Conservation (phyloP, 805 yeast species). For the Nakazawaea ishiwadae region DNA sequence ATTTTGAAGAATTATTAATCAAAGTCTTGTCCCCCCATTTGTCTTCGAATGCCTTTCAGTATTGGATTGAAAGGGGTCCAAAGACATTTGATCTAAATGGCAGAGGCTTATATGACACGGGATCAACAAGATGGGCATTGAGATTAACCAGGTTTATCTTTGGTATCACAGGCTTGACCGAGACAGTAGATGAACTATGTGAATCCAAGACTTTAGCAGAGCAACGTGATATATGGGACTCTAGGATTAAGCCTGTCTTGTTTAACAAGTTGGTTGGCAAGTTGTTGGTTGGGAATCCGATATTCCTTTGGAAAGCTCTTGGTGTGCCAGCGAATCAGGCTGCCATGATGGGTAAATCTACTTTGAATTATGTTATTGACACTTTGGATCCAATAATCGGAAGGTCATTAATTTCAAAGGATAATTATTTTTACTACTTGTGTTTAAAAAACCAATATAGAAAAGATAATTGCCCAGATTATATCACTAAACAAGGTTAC, state of each 20-base stretch:
- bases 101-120: slow-evolving; percentile 71
- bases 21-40: slow-evolving; percentile 59
- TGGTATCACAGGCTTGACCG: slow-evolving; percentile 46
- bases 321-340: slow-evolving; percentile 91
- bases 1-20: slow-evolving; percentile 48
- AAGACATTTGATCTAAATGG: slow-evolving; percentile 51
- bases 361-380: slow-evolving; percentile 66
- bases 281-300: slow-evolving; percentile 70
- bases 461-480: slow-evolving; percentile 68
- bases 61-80: slow-evolving; percentile 65
- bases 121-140: slow-evolving; percentile 83
- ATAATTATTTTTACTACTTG: slow-evolving; percentile 77
- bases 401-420: slow-evolving; percentile 58
- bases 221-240: slow-evolving; percentile 62
- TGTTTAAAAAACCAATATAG: slow-evolving; percentile 59
- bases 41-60: slow-evolving; percentile 78
- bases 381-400: slow-evolving; percentile 73
- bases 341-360: slow-evolving; percentile 69
- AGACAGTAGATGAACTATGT: slow-evolving; percentile 52
- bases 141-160: slow-evolving; percentile 62
- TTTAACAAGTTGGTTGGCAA: slow-evolving; percentile 67
- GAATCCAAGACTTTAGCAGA: slow-evolving; percentile 51
- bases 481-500: slow-evolving; percentile 58
- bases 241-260: slow-evolving; percentile 59
- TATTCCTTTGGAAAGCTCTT: slow-evolving; percentile 83